Conservation (phyloP, 108 stramenopile genomes). For the Bacterosira constricta region DNA sequence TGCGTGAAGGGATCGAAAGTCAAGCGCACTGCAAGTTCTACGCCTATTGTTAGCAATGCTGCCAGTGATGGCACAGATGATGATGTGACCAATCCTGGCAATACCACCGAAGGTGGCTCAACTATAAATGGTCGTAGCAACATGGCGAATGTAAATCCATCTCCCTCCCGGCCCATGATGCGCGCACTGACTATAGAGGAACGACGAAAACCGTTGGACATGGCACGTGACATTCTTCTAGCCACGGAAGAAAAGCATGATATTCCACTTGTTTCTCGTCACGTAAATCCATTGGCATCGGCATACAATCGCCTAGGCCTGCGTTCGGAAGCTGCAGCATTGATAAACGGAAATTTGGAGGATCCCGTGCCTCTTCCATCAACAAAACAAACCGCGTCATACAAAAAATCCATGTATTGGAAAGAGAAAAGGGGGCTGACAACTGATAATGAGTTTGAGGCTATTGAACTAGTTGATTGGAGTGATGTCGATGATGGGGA, state of each 20-base stretch:
- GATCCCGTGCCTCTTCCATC: slow-evolving; percentile 57
- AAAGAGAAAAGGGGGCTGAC: background rate
- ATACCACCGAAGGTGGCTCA: background rate
- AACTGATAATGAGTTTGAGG: slow-evolving; percentile 17
- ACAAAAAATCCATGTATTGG: background rate
- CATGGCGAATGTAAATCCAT: background rate
- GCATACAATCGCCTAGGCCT: slow-evolving; percentile 67
- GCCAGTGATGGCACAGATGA: background rate
- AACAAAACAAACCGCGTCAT: background rate
- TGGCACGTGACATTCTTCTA: slow-evolving; percentile 48
- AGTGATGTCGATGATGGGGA: slow-evolving; percentile 41
- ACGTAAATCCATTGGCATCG: slow-evolving; percentile 71
- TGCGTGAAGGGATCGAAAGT: slow-evolving; percentile 57
- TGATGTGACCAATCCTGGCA: background rate
- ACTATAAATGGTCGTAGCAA: background rate
- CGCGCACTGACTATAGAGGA: slow-evolving; percentile 31
- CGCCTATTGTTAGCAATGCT: background rate
- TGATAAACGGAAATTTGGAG: slow-evolving; percentile 56
- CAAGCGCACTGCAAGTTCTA: slow-evolving; percentile 8
- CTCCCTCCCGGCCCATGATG: background rate
- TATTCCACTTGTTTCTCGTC: slow-evolving; percentile 55
- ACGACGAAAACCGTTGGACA: slow-evolving; percentile 69
- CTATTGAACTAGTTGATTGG: slow-evolving; percentile 15
- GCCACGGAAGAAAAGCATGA: slow-evolving; percentile 50
- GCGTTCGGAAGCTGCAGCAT: slow-evolving; percentile 40